Base-by-base conservation (phyloP, 805 yeast genomes). In the Wickerhamiella hasegawae region DNA sequence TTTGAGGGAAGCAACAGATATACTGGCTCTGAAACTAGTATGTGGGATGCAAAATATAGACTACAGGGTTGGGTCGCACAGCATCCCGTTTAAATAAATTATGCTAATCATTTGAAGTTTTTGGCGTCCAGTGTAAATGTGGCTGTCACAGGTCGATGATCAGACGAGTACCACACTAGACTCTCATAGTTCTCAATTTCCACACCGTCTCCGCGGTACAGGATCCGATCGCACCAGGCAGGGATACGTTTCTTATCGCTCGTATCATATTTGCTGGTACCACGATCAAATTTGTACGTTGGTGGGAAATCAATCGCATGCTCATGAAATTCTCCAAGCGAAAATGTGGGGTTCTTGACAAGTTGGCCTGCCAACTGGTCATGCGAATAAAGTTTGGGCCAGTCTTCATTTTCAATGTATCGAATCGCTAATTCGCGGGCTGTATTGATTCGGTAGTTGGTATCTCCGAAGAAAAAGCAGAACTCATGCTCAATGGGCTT, bases 221-320 rank as follows among this genome's bases (percentile, higher is more conserved):
- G 55, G 22, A 87, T 74, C 38, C 98, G 61, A 58, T 90, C 99
- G 3, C 97, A 85, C 98, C 98, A 90, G 0, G 98, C 92, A 1
- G 98, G 99, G 10, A 81, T 74, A 42, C 99, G 69, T 55, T 74
- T 76, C 55, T 90, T 90, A 48, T 87, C 97, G 28, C 92, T 76
- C 0, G 93, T 69, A 53, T 90, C 99, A 52, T 85, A 90, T 2
- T 51, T 57, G 32, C 68, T 70, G 0, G 93, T 77, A 4, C 93
- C 92, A 33, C 81, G 78, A 52, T 90, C 94, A 53, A 77, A 90
- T 52, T 90, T 90, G 58, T 90, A 90, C 0, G 99, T 90, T 4
- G 99, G 99, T 5, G 77, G 68, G 48, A 90, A 87, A 15, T 59
- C 61, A 31, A 90, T 78, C 34, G 71, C 77, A 63, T 73, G 71